Conservation (phyloP, 208 protist genomes). For the Leishmania martiniquensis region DNA sequence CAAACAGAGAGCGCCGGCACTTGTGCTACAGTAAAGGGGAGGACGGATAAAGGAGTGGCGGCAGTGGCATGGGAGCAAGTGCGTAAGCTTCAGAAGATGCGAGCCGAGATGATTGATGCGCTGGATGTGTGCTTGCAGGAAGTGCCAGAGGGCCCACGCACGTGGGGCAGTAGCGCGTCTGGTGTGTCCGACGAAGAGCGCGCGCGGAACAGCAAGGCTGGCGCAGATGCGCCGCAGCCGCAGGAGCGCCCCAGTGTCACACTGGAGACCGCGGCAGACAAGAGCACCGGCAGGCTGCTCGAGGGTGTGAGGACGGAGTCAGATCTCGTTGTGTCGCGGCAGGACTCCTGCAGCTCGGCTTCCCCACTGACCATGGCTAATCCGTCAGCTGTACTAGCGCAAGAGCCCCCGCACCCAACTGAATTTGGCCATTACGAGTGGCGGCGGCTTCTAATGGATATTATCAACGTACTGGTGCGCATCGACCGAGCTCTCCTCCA, state of each 20-base stretch:
- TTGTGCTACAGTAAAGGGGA: not conserved
- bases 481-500: slow-evolving; percentile 47
- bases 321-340: slow-evolving; percentile 4
- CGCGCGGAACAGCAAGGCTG: slow-evolving; percentile 6
- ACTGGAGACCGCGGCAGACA: slow-evolving; percentile 5
- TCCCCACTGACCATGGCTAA: slow-evolving; percentile 3
- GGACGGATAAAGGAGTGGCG: not conserved
- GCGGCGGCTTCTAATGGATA: slow-evolving; percentile 48
- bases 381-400: not conserved
- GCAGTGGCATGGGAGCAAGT: slow-evolving; percentile 7
- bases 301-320: slow-evolving; percentile 6
- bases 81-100: slow-evolving; percentile 40
- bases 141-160: slow-evolving; percentile 39
- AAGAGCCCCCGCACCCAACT: not conserved
- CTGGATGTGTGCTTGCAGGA: slow-evolving; percentile 84
- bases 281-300: not conserved
- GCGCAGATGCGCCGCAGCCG: not conserved
- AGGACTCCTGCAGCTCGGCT: slow-evolving; percentile 9
- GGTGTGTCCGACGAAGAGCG: not conserved
- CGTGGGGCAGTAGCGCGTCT: slow-evolving; percentile 7
- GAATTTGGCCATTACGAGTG: slow-evolving; percentile 46
- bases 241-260: slow-evolving; percentile 1
- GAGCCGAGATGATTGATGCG: slow-evolving; percentile 73
- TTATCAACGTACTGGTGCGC: slow-evolving; percentile 57
- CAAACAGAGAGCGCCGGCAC: not conserved